Evolutionary conservation across 169 alveolate species (phyloP).

Genomic region (Plasmodium gallinaceum): DNA sequence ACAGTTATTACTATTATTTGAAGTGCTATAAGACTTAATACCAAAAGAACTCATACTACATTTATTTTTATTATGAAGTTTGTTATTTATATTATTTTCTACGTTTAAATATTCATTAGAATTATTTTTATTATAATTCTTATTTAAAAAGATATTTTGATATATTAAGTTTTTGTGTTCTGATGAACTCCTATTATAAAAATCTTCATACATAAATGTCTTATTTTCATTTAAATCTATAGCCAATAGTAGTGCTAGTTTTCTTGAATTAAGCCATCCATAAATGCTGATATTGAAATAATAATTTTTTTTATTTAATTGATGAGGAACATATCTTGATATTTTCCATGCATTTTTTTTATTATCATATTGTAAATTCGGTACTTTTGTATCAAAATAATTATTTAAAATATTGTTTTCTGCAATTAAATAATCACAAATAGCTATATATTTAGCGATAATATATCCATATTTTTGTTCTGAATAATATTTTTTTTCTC

Average conservation of each 20-base stretch:
- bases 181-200: neutral
- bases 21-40: too few species aligned
- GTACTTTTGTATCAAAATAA: conserved; percentile 13
- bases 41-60: too few species aligned
- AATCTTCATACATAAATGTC: neutral
- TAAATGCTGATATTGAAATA: conserved; percentile 79
- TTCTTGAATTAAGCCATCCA: conserved; percentile 81
- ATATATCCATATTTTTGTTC: conserved; percentile 29
- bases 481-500: conserved; percentile 13
- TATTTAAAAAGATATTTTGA: too few species aligned
- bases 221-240: conserved; percentile 11
- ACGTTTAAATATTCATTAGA: too few species aligned
- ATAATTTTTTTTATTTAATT: conserved; percentile 77
- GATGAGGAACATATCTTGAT: conserved; percentile 79
- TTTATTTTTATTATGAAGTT: too few species aligned
- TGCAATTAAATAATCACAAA: conserved; percentile 21
- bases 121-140: too few species aligned
- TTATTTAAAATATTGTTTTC: conserved; percentile 5
- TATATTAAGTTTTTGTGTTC: too few species aligned
- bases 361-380: conserved; percentile 14
- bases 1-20: too few species aligned
- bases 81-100: too few species aligned
- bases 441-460: conserved; percentile 14
- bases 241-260: conserved; percentile 31
- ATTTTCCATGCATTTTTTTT: conserved; percentile 78